phyloP scores from a whole-genome alignment of 1,139 yeast species.

The Wickerhamomyces sp. region DNA sequence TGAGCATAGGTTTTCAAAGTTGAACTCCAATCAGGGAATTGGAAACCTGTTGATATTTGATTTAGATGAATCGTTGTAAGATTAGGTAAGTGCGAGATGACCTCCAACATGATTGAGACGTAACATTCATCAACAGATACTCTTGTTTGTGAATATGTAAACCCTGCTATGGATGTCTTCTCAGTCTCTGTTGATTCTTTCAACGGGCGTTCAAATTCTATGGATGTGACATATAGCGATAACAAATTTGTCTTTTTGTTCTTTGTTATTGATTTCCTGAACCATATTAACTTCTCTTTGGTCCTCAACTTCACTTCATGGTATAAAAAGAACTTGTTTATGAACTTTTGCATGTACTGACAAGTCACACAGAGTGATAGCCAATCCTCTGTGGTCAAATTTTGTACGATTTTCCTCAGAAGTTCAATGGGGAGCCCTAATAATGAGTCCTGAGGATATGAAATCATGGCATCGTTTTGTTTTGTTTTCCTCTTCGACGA shows the following conservation, averaged over 20 bases:
- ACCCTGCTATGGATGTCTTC: conserved; percentile 18
- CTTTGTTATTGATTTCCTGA: conserved; percentile 20
- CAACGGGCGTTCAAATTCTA: conserved; percentile 33
- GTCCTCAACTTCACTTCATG: conserved; percentile 26
- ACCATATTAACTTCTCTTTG: conserved; percentile 11
- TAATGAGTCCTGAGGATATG: conserved; percentile 10
- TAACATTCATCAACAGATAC: conserved; percentile 23
- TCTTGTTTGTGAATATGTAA: conserved; percentile 4
- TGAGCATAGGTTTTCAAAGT: conserved; percentile 21
- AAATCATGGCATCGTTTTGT: not conserved
- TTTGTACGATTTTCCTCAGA: conserved; percentile 31
- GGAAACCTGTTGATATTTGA: conserved; percentile 49
- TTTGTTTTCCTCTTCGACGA: not conserved
- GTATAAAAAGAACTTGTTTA: conserved; percentile 37
- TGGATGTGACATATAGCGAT: conserved; percentile 17
- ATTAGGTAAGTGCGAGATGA: conserved; percentile 33
- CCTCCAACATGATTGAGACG: conserved; percentile 33
- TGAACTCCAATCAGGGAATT: conserved; percentile 37
- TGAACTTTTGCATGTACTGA: conserved; percentile 32
- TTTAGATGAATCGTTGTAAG: conserved; percentile 29
- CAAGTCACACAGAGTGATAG: conserved; percentile 34
- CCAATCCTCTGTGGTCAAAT: conserved; percentile 25
- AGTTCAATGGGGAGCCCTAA: conserved; percentile 38
- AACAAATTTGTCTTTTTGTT: conserved; percentile 20
- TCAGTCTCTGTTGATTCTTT: conserved; percentile 22